Evolutionary conservation across 2,329 filamentous ascomycete genomes (phyloP), one percentile per base, ranked within the genome.

Genomic region (Monilinia fructicola): DNA sequence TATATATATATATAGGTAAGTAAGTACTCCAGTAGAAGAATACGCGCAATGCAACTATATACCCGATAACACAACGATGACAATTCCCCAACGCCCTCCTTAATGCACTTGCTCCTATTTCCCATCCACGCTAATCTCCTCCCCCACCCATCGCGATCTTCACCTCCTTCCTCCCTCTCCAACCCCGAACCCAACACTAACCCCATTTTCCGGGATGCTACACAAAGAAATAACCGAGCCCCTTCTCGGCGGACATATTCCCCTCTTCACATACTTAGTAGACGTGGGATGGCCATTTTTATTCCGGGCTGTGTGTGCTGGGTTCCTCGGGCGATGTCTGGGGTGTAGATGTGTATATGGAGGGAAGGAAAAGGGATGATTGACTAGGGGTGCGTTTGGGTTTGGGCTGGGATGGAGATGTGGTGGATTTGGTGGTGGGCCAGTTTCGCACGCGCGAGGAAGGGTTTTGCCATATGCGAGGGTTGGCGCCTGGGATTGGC

Each of bases 391-490:
- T 14, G 14, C 3, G 40, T 42, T 42, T 5, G 12, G 1, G 40
- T 16, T 16, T 14, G 40, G 12, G 40, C 16, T 42, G 40, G 12
- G 12, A 1, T 31, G 11, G 6, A 16, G 35, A 11, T 60, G n/a
- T n/a, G n/a, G n/a, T 38, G 28, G 35, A 18, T 28, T 44, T 48
- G 3, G 58, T 38, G 14, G 44, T 38, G 0, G 58, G 58, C 44
- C 58, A 60, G 21, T 60, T 50, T 2, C 44, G 35, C 18, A 42
- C 44, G 28, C 58, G 58, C 4, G 58, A 60, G 18, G 58, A 60
- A 28, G 58, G 44, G 21, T 60, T 60, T 38, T 60, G 58, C 58
- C 58, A 60, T 9, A 60, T 6, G 12, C 58, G 23, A 26, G 58
- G 58, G 9, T 60, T 60, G 18, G 58, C 28, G n/a, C 44, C 31